phyloP scores from a whole-genome alignment of 495 filamentous ascomycete genomes.

The Penicillium salamii region DNA sequence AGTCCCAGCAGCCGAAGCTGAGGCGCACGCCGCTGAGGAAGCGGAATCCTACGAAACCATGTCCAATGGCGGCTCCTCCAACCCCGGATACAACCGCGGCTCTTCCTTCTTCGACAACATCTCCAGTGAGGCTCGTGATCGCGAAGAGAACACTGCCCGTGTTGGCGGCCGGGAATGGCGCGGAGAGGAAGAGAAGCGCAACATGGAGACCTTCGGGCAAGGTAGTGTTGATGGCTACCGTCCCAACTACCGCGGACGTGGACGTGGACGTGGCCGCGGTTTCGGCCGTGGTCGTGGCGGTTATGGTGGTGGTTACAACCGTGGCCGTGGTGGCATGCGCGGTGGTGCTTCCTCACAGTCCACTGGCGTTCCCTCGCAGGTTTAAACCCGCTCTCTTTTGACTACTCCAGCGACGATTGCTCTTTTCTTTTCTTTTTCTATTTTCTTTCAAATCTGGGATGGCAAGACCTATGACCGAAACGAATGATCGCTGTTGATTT shows the following conservation, averaged over 20 bases:
- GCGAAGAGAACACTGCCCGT: constrained; percentile 69
- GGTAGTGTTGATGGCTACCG: constrained; percentile 90
- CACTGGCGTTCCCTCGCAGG: constrained; percentile 42
- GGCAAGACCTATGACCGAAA: constrained; percentile 22
- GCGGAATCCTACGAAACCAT: constrained; percentile 31
- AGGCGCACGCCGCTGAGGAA: constrained; percentile 31
- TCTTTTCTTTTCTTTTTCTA: constrained; percentile 18
- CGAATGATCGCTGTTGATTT: constrained; percentile 27
- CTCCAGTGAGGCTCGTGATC: constrained; percentile 85
- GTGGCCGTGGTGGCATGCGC: constrained; percentile 40
- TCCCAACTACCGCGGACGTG: constrained; percentile 67
- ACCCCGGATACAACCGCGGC: constrained; percentile 68
- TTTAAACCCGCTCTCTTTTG: constrained; percentile 18
- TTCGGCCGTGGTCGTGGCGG: constrained; percentile 68
- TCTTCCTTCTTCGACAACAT: constrained; percentile 97
- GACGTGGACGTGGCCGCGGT: constrained; percentile 51
- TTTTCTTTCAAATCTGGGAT: constrained; percentile 18
- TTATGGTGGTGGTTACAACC: constrained; percentile 26
- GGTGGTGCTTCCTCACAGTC: constrained; percentile 39
- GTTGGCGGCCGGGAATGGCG: constrained; percentile 87
- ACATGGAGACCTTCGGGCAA: constrained; percentile 98
- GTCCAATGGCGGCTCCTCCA: constrained; percentile 19
- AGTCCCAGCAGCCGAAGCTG: constrained; percentile 59
- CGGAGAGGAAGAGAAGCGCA: constrained; percentile 88
- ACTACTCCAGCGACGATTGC: constrained; percentile 12